Evolutionary conservation across 2,329 filamentous ascomycete genomes (phyloP).

Genomic region (Cryphonectria naterciae): DNA sequence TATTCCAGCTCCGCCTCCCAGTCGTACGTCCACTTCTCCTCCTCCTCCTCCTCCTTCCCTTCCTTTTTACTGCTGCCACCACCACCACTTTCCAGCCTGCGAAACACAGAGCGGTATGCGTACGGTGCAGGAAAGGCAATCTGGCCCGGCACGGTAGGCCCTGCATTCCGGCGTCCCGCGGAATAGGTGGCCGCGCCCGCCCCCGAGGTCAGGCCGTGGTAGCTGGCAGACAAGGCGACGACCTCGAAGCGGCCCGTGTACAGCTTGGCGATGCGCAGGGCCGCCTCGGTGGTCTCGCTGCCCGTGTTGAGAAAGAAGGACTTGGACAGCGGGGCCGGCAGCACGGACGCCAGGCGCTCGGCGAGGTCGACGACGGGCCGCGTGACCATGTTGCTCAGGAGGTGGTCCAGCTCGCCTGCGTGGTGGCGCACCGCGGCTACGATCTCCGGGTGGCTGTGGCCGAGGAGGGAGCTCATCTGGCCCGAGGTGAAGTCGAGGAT

Average conservation of each 20-base stretch:
- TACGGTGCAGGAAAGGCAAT: constrained; percentile 63
- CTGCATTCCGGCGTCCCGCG: constrained; percentile 51
- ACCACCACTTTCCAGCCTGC: constrained; percentile 51
- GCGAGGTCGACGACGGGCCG: constrained; percentile 58
- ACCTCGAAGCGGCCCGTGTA: constrained; percentile 68
- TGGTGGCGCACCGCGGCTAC: constrained; percentile 53
- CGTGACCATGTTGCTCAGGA: constrained; percentile 61
- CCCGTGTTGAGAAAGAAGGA: constrained; percentile 62
- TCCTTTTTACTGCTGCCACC: not conserved
- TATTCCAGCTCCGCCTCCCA: constrained; percentile 68
- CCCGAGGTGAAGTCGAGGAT: constrained; percentile 64
- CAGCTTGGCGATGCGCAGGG: constrained; percentile 65
- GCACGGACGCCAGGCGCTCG: constrained; percentile 49
- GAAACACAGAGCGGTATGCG: constrained; percentile 64
- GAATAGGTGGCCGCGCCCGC: constrained; percentile 58
- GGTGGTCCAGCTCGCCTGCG: constrained; percentile 56
- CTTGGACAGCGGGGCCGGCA: constrained; percentile 54
- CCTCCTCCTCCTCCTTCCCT: too few relatives aligned
- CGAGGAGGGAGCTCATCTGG: constrained; percentile 62
- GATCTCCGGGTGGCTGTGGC: constrained; percentile 62
- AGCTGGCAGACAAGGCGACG: constrained; percentile 61
- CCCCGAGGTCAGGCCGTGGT: constrained; percentile 62
- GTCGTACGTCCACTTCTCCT: constrained; percentile 56
- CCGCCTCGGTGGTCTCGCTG: constrained; percentile 60
- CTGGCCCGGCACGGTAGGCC: constrained; percentile 57